Conservation (phyloP, 768 basidiomycete genomes). For the Leccinellum luteum region DNA sequence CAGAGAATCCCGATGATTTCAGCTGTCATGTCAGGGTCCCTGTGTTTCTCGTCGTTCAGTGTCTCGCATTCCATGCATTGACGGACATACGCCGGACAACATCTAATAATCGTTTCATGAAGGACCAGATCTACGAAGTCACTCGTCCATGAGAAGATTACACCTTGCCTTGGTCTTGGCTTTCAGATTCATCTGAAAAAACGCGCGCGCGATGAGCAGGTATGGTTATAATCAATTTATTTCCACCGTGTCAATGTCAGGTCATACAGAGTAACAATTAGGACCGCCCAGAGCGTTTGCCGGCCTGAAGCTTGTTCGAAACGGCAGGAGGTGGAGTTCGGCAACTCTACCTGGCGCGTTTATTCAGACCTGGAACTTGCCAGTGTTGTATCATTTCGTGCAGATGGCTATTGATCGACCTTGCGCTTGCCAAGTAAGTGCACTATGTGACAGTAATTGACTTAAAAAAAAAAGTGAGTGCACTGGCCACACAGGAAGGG, state of each 20-base stretch:
- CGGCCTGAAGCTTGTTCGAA: neutral
- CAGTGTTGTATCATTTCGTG: no score
- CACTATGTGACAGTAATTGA: no score
- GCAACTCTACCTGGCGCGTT: neutral
- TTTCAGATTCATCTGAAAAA: neutral
- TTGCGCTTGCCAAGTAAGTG: no score
- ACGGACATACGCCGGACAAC: neutral
- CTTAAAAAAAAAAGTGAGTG: no score
- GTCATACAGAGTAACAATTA: neutral
- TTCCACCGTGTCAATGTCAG: no score
- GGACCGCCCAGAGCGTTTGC: neutral
- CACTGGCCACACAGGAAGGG: no score
- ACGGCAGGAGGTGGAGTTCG: neutral
- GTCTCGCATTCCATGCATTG: no score
- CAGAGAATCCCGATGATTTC: neutral
- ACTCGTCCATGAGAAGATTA: neutral
- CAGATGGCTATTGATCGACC: no score
- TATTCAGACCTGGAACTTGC: no score
- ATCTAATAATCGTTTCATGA: neutral
- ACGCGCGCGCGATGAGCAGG: neutral
- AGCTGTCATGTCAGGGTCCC: neutral
- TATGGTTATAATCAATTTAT: neutral
- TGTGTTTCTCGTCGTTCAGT: neutral
- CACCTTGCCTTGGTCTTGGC: no score
- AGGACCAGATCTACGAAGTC: neutral